phyloP scores from a whole-genome alignment of 192 early-diverging fungal genomes.

The Backusella tuberculispora region DNA sequence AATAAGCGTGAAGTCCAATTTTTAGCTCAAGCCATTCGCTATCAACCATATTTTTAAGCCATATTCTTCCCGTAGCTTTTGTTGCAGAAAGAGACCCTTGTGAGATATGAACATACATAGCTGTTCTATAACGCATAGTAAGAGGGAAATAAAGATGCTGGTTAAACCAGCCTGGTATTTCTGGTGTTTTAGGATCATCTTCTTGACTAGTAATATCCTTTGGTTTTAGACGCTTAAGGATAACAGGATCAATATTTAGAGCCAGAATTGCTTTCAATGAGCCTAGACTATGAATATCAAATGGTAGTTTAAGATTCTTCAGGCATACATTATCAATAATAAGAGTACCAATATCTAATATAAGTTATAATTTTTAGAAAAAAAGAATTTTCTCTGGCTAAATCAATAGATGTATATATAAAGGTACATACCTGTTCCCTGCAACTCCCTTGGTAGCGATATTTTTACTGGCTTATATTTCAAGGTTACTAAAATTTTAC shows the following conservation, averaged over 20 bases:
- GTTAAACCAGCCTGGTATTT: conserved; percentile 13
- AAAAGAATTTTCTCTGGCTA: not conserved
- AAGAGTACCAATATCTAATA: conserved; percentile 33
- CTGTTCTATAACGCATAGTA: conserved; percentile 29
- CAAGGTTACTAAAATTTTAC: conserved; percentile 29
- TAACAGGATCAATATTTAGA: conserved; percentile 30
- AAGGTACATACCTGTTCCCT: conserved; percentile 27
- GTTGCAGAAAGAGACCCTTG: conserved; percentile 7
- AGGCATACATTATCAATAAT: conserved; percentile 26
- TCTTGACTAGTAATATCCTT: conserved; percentile 5
- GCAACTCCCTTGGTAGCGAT: conserved; percentile 9
- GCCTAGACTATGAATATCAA: not conserved
- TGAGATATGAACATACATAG: conserved; percentile 21
- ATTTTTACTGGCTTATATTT: conserved; percentile 39
- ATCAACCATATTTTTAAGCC: conserved; percentile 25
- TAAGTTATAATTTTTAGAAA: not conserved
- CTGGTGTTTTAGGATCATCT: not conserved
- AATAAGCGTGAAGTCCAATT: conserved; percentile 17
- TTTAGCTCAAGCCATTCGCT: conserved; percentile 26
- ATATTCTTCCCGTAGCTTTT: conserved; percentile 22
- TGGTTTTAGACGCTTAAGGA: conserved; percentile 15
- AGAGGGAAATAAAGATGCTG: conserved; percentile 31
- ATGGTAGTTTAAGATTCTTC: conserved; percentile 14
- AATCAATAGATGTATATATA: not conserved
- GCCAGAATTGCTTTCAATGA: conserved; percentile 17